phyloP scores from a whole-genome alignment of 2,329 filamentous ascomycete genomes.

The Nigrograna mackinnonii region DNA sequence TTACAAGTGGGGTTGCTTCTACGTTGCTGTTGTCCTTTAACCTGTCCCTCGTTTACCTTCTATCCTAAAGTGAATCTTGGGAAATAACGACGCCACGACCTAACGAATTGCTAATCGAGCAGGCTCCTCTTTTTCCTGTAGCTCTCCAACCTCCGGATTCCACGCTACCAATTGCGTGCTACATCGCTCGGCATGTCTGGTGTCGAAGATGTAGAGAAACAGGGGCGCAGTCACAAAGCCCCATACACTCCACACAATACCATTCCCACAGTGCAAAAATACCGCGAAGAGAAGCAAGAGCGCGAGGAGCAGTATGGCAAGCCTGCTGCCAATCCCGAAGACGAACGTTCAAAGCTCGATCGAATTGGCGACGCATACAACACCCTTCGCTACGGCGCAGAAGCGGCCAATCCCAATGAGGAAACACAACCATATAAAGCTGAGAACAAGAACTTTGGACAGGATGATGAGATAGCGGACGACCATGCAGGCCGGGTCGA shows the following conservation, averaged over 20 bases:
- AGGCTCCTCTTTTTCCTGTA: slow-evolving; percentile 1
- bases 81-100: slow-evolving; percentile 3
- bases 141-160: background rate
- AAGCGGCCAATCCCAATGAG: slow-evolving; percentile 23
- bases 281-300: slow-evolving; percentile 50
- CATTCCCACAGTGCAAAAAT: slow-evolving; percentile 52
- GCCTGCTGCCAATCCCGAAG: slow-evolving; percentile 19
- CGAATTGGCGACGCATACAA: slow-evolving; percentile 41
- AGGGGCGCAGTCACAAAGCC: slow-evolving; percentile 41
- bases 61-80: too few relatives aligned
- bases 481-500: slow-evolving; percentile 33
- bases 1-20: too few relatives aligned
- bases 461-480: slow-evolving; percentile 29
- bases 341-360: slow-evolving; percentile 36
- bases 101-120: slow-evolving; percentile 13
- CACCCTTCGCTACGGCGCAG: slow-evolving; percentile 33
- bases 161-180: slow-evolving; percentile 4
- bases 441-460: slow-evolving; percentile 40
- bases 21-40: background rate
- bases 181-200: slow-evolving; percentile 36
- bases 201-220: slow-evolving; percentile 46
- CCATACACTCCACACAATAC: slow-evolving; percentile 49
- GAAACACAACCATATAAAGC: slow-evolving; percentile 34
- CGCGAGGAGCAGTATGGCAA: slow-evolving; percentile 39
- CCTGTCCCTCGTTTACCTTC: slow-evolving; percentile 2